phyloP scores from a whole-genome alignment of 805 yeast genomes.

The Myxozyma neotropica region DNA sequence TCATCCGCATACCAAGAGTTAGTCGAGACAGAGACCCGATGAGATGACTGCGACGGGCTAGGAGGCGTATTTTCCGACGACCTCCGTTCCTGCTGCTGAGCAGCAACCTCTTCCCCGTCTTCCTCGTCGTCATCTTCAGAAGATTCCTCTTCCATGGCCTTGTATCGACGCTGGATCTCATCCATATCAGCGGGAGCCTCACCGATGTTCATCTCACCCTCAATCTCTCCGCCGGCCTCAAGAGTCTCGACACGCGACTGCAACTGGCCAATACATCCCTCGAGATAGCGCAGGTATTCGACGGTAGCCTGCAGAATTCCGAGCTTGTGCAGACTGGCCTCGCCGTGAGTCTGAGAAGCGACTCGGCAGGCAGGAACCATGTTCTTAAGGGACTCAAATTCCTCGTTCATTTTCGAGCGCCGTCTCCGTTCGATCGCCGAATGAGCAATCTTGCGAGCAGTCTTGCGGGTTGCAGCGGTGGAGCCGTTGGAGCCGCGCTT shows the following conservation, averaged over 20 bases:
- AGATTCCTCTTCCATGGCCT: conserved; percentile 45
- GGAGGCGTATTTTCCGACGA: neutral
- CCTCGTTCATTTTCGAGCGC: conserved; percentile 76
- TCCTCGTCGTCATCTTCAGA: conserved; percentile 45
- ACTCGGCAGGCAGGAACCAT: conserved; percentile 77
- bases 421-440: conserved; percentile 80
- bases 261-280: conserved; percentile 39
- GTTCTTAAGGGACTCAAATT: conserved; percentile 76
- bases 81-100: neutral
- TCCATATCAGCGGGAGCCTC: conserved; percentile 1
- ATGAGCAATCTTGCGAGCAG: conserved; percentile 61
- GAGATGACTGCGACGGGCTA: neutral
- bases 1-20: conserved; percentile 11
- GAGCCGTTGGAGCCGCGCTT: conserved; percentile 15
- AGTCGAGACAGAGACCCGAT: neutral
- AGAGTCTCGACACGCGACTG: conserved; percentile 21
- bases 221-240: conserved; percentile 12
- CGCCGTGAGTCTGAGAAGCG: conserved; percentile 44
- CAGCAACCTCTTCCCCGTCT: conserved; percentile 36
- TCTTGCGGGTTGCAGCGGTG: conserved; percentile 38
- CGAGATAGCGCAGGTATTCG: conserved; percentile 73
- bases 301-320: conserved; percentile 82
- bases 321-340: conserved; percentile 74
- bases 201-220: neutral
- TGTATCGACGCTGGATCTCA: conserved; percentile 7